These are phyloP conservation scores for Aspergillus hiratsukae DNA, from an alignment of 2,329 filamentous ascomycete genomes.

Conservation along the genomic window DNA sequence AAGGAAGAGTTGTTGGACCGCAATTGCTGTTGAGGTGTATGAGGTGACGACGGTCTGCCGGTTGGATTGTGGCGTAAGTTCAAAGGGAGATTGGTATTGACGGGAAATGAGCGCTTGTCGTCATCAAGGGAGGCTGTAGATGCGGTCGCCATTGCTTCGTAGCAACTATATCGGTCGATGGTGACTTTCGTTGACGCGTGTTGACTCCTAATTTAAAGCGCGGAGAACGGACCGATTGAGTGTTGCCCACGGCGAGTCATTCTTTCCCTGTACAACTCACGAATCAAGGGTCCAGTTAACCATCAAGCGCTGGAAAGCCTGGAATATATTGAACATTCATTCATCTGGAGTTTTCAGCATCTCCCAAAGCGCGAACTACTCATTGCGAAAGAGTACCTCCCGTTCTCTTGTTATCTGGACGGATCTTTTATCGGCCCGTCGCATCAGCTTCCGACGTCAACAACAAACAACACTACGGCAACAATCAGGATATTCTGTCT, in stretches of 20 bases:
- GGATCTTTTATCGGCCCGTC: constrained; percentile 36
- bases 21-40: constrained; percentile 51
- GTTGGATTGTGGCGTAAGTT: constrained; percentile 28
- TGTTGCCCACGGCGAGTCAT: constrained; percentile 4
- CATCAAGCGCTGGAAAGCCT: background rate
- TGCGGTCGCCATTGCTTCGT: constrained; percentile 17
- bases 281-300: background rate
- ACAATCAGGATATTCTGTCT: background rate
- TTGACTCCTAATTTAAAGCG: constrained; percentile 6
- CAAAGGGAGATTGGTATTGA: constrained; percentile 17
- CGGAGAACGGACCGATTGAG: constrained; percentile 9
- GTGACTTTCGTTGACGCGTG: background rate
- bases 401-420: constrained; percentile 6
- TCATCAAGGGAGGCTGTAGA: constrained; percentile 21
- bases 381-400: background rate
- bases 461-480: constrained; percentile 9
- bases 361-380: background rate
- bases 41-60: constrained; percentile 47
- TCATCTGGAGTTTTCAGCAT: background rate
- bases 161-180: background rate
- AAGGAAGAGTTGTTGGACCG: constrained; percentile 50
- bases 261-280: constrained; percentile 4
- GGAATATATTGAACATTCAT: background rate
- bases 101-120: constrained; percentile 18
- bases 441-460: constrained; percentile 23